These are phyloP conservation scores for Dothiorella sarmentorum DNA, from an alignment of 2,329 filamentous ascomycete species.

Conservation along the genomic window DNA sequence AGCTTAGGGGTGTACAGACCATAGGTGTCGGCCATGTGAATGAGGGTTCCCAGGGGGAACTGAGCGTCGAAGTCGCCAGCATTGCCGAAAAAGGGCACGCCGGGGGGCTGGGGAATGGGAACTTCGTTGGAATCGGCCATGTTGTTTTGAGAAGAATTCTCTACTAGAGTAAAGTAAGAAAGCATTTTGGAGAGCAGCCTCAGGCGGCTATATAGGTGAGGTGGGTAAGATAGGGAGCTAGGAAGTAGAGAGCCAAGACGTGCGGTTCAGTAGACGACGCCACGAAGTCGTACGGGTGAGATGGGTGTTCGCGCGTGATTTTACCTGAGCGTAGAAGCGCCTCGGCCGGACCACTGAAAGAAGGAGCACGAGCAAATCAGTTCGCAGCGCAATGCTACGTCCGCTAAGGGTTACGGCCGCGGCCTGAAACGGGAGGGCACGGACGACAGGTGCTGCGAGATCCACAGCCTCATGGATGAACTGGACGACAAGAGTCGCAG, in stretches of 20 bases:
- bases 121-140: conserved; percentile 18
- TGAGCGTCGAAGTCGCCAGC: conserved; percentile 59
- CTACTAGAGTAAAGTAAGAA: conserved; percentile 12
- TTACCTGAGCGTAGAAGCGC: not conserved
- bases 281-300: not conserved
- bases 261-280: conserved; percentile 8
- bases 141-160: not conserved
- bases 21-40: conserved; percentile 61
- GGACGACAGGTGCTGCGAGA: not conserved
- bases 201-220: not conserved
- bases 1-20: conserved; percentile 43
- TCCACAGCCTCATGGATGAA: conserved; percentile 1
- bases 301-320: not conserved
- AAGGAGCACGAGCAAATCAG: not conserved
- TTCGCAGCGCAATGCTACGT: too few relatives aligned
- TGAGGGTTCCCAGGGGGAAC: conserved; percentile 55
- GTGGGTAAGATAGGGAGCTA: not conserved
- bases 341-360: not conserved
- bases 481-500: not conserved
- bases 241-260: not conserved
- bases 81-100: conserved; percentile 65
- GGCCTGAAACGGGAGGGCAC: not conserved
- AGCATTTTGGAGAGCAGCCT: not conserved
- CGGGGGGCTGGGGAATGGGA: conserved; percentile 61
- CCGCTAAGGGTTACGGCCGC: conserved; percentile 15